Base-by-base conservation (phyloP, 129 eudicot genomes). In the Oenanthe sinensis region DNA sequence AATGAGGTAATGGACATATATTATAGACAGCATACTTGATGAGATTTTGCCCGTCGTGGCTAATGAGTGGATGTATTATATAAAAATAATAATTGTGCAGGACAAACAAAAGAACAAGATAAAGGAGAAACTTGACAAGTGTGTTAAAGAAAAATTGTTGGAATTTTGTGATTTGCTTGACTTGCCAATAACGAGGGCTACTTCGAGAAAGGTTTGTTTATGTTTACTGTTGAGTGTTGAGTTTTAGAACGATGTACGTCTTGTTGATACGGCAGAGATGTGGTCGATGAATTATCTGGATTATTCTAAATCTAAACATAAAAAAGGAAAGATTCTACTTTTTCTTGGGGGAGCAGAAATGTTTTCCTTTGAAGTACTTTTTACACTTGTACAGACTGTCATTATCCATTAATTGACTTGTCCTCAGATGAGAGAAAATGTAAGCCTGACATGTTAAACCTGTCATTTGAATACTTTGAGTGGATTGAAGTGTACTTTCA, bases 141-240 rank as follows among this genome's bases (percentile, higher is more conserved):
- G 76, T 69, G 85, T 80, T 30, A 96, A 96, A 81, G 99, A 96
- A 83, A 96, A 92, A 75, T 87, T 96, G 82, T 17, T 86, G 78
- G 99, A 92, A 62, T 81, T 90, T 79, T 96, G 99, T 47, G 97
- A 96, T 83, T 83, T 96, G 47, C 86, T 96, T 67, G 97, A 92
- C 84, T 71, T 96, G 84, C 86, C 96, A 71, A 74, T 92, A 78
- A 46, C 85, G 74, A 92, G 82, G 85, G 70, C 97, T 73, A 83
- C 86, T 26, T 63, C 87, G 6, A 96, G 77, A 78, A 96, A 96
- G 99, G 99, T 96, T 43, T 71, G 87, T 86, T 79, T 24, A 80
- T 43, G 33, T 42, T 71, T 22, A 44, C 54, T 44, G 37, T 11
- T n/a, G 13, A 43, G 33, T 44, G 37, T 11, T n/a, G 13, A 43